phyloP scores from a whole-genome alignment of 139 green algal genomes.

The Haematococcus sp. region DNA sequence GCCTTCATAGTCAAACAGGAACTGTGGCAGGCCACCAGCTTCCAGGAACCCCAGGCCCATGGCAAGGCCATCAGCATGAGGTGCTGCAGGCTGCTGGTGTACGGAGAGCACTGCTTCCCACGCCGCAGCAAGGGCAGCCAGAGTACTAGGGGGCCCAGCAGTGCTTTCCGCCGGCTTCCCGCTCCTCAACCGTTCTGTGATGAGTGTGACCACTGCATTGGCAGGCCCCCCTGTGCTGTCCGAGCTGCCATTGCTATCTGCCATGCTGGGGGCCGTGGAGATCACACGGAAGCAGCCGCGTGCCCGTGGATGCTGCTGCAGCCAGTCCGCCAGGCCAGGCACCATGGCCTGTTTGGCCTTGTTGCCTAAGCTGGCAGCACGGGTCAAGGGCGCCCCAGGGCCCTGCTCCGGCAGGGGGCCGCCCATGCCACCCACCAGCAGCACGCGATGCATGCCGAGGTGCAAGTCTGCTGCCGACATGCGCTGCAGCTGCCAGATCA shows the following conservation, averaged over 20 bases:
- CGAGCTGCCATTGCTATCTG: too few relatives aligned
- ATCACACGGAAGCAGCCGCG: neutral
- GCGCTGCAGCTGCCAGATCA: neutral
- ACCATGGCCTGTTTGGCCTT: neutral
- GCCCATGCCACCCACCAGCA: neutral
- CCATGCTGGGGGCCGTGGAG: too few relatives aligned
- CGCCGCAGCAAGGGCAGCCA: neutral
- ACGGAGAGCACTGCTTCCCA: neutral
- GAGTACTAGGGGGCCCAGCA: neutral
- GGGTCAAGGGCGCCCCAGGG: too few relatives aligned
- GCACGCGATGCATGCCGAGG: neutral
- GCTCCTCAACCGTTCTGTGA: too few relatives aligned
- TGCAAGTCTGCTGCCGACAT: neutral
- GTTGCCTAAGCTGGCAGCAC: too few relatives aligned
- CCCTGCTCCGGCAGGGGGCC: too few relatives aligned
- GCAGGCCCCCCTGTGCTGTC: too few relatives aligned
- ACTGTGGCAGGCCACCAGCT: slow-evolving; percentile 18
- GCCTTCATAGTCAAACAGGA: slow-evolving; percentile 40
- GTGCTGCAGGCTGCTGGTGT: neutral
- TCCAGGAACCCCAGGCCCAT: neutral
- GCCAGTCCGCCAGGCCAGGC: neutral
- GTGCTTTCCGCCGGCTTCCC: neutral
- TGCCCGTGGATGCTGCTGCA: neutral
- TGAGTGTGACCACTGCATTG: too few relatives aligned
- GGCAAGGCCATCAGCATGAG: neutral